Conservation (phyloP, 352 stramenopile genomes). For the Phytophthora litchii region DNA sequence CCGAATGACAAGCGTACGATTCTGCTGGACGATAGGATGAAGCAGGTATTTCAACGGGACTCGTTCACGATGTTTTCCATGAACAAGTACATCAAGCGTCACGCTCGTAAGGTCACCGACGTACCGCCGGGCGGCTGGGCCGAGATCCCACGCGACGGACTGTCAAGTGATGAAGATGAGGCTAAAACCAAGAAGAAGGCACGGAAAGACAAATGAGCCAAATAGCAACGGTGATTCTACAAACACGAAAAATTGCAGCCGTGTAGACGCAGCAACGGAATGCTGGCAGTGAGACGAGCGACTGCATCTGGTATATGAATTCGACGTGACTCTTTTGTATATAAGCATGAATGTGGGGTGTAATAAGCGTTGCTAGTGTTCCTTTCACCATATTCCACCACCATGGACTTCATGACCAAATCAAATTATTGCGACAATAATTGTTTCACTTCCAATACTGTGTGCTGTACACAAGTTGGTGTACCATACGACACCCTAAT, state of each 20-base stretch:
- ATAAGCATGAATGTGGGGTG: conserved; percentile 5
- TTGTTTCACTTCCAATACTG: conserved; percentile 1
- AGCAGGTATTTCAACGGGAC: conserved; percentile 80
- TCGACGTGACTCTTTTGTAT: conserved; percentile 33
- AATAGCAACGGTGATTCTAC: conserved; percentile 9
- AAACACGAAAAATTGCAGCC: conserved; percentile 11
- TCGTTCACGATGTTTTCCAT: conserved; percentile 90
- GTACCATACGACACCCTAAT: neutral
- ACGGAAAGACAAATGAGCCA: conserved; percentile 31
- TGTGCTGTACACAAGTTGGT: conserved; percentile 1
- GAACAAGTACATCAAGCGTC: conserved; percentile 91
- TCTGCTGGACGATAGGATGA: conserved; percentile 89
- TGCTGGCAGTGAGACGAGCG: conserved; percentile 8
- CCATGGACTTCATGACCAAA: too few species aligned
- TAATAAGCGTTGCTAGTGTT: too few species aligned
- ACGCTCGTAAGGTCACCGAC: conserved; percentile 74
- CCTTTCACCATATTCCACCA: too few species aligned
- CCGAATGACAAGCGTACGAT: conserved; percentile 94
- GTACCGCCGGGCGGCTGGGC: conserved; percentile 73
- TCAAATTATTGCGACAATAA: conserved; percentile 8
- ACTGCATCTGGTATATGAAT: conserved; percentile 31
- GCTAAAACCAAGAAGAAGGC: conserved; percentile 47
- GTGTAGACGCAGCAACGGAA: conserved; percentile 25
- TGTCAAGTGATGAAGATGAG: conserved; percentile 86
- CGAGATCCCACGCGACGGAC: conserved; percentile 70